Evolutionary conservation across 345 rosid species (phyloP), one percentile per base, ranked within the genome.

Genomic region (Anastatica hierochuntica): DNA sequence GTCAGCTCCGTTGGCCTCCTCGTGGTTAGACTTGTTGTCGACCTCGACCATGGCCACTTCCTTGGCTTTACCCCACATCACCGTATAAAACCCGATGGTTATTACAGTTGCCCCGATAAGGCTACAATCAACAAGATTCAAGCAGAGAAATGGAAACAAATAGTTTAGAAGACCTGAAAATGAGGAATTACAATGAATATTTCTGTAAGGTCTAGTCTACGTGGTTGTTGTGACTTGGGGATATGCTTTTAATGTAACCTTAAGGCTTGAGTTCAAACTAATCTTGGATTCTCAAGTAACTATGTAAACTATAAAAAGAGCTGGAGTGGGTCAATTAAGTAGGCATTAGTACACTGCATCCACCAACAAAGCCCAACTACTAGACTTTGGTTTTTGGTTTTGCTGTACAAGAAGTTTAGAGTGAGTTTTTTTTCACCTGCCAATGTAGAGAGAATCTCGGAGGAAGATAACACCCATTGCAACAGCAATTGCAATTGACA

Each of bases 11-110:
- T 53, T 61, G 9, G 53, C 43, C n/a, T 56, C 58, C 39, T 64
- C 50, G 1, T 33, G 39, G 56, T 31, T 62, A 37, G 48, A 47
- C 50, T 19, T 57, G 6, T 31, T 67, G 40, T 2, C 55, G 11
- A 74, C 94, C 44, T 77, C 88, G 21, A 26, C 66, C 46, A 74
- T 48, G 18, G 72, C 84, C 14, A 35, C 57, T 62, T 90, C 90
- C 56, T 79, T 84, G 5, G 78, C 67, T 69, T 90, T 86, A 8
- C 97, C 96, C 97, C 97, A 90, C 78, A 90, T 80, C 12, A 86
- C 88, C 1, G 79, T 80, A 42, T 86, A 86, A 55, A 90, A 90
- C 33, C 97, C 96, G 0, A 79, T 29, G 1, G 96, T 76, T 65
- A 90, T 84, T 14, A 79, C 67, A 1, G 75, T 70, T 47, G 94